Base-by-base conservation (phyloP, 164 flowering plant species). In the Macadamia integrifolia region DNA sequence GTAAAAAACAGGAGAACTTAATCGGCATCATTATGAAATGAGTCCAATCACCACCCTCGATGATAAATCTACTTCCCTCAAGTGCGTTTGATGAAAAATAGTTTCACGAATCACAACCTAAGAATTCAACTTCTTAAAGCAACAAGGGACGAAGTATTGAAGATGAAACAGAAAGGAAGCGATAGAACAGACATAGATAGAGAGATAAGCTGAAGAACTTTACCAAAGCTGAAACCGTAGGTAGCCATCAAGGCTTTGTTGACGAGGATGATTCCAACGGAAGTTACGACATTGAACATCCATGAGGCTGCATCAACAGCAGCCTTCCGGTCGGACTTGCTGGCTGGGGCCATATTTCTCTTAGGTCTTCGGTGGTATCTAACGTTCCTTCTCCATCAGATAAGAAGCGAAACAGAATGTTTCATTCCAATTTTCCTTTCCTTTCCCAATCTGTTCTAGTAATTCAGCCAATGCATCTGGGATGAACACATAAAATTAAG, bases 221-320 rank as follows among this genome's bases (percentile, higher is more conserved):
- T 71, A 81, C 82, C 84, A 52, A 76, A 81, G 70, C 80, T 81
- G 70, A 75, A 79, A 59, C 80, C 82, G 56, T 81, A 75, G 28
- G 78, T 81, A 18, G 80, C 82, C 84, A 79, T 81, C 64, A 79
- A 75, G 14, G 84, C 82, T 66, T 81, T 79, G 61, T 81, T 81
- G 50, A 79, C 84, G 52, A 81, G 68, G 66, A 81, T 79, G 49
- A 81, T 75, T 57, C 82, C 84, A 52, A 81, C 84, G 17, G 82
- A 81, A 61, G 82, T 79, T 66, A 79, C 80, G 69, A 75, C 79
- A 72, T 77, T 81, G 77, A 81, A 81, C 82, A 75, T 70, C 84
- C 84, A 81, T 42, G 82, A 78, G 6, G 77, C 80, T 40, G 74
- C 75, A 73, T 79, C 84, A 59, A 79, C 2, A 12, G 77, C 74